phyloP scores from a whole-genome alignment of 345 rosid genomes.

The Iberis pinnata region DNA sequence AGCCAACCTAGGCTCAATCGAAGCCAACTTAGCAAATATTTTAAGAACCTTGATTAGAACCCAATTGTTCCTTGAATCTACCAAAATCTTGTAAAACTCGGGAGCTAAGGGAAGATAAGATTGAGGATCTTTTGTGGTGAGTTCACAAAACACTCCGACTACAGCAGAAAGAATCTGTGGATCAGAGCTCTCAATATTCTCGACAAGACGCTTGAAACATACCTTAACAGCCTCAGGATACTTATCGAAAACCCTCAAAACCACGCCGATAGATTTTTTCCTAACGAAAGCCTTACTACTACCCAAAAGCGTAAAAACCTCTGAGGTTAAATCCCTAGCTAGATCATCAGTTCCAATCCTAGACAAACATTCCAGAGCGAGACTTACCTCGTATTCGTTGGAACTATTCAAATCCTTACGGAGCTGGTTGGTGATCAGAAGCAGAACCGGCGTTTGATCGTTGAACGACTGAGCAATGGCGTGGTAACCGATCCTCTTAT shows the following conservation, averaged over 20 bases:
- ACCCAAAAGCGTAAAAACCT: slow-evolving; percentile 65
- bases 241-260: slow-evolving; percentile 71
- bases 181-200: slow-evolving; percentile 77
- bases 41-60: slow-evolving; percentile 80
- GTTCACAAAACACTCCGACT: slow-evolving; percentile 81
- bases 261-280: slow-evolving; percentile 71
- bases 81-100: slow-evolving; percentile 67
- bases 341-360: slow-evolving; percentile 72
- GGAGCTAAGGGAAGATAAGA: slow-evolving; percentile 87
- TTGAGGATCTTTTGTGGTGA: slow-evolving; percentile 57
- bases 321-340: slow-evolving; percentile 79
- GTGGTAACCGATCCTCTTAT: slow-evolving; percentile 72
- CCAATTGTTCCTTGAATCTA: slow-evolving; percentile 90
- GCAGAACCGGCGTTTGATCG: slow-evolving; percentile 71
- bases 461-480: slow-evolving; percentile 74
- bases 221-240: slow-evolving; percentile 84
- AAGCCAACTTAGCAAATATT: slow-evolving; percentile 67
- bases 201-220: slow-evolving; percentile 85
- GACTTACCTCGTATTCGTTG: slow-evolving; percentile 68
- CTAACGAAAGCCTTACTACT: slow-evolving; percentile 59
- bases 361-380: slow-evolving; percentile 74
- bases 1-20: slow-evolving; percentile 77
- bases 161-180: slow-evolving; percentile 52
- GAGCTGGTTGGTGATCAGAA: slow-evolving; percentile 78
- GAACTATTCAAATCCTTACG: slow-evolving; percentile 70